phyloP scores from a whole-genome alignment of 1,284 basidiomycete genomes.

The Pascua guehoae region DNA sequence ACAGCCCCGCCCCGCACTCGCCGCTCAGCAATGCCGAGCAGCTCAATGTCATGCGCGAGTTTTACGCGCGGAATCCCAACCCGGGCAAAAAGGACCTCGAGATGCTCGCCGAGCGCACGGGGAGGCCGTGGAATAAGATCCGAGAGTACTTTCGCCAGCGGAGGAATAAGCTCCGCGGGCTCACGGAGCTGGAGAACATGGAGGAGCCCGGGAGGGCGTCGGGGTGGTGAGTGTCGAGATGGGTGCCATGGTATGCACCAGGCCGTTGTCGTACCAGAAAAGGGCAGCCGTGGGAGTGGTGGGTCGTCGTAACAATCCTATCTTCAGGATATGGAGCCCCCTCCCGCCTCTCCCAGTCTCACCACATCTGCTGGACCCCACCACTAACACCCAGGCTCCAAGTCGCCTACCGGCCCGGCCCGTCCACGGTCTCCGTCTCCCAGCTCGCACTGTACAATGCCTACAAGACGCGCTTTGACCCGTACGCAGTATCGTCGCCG shows the following conservation, averaged over 20 bases:
- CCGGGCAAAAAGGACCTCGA: constrained; percentile 37
- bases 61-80: constrained; percentile 40
- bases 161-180: constrained; percentile 41
- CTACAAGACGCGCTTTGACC: constrained; percentile 43
- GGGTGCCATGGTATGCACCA: neutral
- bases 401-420: constrained; percentile 35
- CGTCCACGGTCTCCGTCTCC: constrained; percentile 22
- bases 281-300: no score
- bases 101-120: constrained; percentile 35
- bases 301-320: neutral
- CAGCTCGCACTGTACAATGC: constrained; percentile 42
- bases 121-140: constrained; percentile 41
- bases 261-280: neutral
- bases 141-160: constrained; percentile 45
- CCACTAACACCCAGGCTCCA: constrained; percentile 30
- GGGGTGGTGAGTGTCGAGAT: constrained; percentile 32
- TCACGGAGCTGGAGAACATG: constrained; percentile 38
- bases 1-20: constrained; percentile 17
- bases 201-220: constrained; percentile 43
- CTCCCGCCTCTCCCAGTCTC: no score
- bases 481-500: constrained; percentile 28
- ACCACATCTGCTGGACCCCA: neutral
- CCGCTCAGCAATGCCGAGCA: constrained; percentile 29
- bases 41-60: constrained; percentile 36
- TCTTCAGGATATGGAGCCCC: neutral